These are phyloP conservation scores for Cryphonectria nitschkei DNA, from an alignment of 2,329 filamentous ascomycete genomes.

Conservation along the genomic window DNA sequence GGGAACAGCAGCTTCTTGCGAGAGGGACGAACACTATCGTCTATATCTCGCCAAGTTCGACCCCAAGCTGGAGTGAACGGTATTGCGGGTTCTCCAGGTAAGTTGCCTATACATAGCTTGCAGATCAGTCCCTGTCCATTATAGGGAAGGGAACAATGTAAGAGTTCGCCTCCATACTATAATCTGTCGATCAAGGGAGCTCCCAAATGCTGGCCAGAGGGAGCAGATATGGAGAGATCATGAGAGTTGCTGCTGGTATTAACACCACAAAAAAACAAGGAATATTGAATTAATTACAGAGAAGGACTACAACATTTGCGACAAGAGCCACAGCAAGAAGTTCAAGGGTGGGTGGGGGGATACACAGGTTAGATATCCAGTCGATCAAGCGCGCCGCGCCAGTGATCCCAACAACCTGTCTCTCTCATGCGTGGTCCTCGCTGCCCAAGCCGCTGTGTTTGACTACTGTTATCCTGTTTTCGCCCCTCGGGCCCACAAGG, in stretches of 20 bases:
- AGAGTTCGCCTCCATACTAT: not conserved
- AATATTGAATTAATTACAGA: not conserved
- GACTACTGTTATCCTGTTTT: not conserved
- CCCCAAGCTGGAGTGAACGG: not conserved
- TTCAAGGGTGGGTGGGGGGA: not conserved
- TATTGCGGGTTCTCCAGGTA: not conserved
- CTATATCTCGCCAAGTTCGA: not conserved
- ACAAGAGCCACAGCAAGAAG: not conserved
- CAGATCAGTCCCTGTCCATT: not conserved
- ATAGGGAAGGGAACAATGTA: not conserved
- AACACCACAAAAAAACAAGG: too few relatives aligned
- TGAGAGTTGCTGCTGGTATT: not conserved
- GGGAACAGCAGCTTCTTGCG: not conserved
- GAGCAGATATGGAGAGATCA: not conserved
- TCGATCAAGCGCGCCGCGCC: conserved; percentile 10
- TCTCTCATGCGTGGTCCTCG: not conserved
- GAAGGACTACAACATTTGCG: not conserved
- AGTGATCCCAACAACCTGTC: not conserved
- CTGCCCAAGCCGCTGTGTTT: not conserved
- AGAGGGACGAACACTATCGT: not conserved
- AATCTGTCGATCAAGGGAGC: not conserved
- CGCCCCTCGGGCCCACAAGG: not conserved
- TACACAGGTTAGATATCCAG: conserved; percentile 10
- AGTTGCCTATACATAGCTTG: not conserved
- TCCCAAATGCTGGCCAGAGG: not conserved